Evolutionary conservation across 2,329 filamentous ascomycete genomes (phyloP), one percentile per base, ranked within the genome.

Genomic region (Neofusicoccum umdonicola): DNA sequence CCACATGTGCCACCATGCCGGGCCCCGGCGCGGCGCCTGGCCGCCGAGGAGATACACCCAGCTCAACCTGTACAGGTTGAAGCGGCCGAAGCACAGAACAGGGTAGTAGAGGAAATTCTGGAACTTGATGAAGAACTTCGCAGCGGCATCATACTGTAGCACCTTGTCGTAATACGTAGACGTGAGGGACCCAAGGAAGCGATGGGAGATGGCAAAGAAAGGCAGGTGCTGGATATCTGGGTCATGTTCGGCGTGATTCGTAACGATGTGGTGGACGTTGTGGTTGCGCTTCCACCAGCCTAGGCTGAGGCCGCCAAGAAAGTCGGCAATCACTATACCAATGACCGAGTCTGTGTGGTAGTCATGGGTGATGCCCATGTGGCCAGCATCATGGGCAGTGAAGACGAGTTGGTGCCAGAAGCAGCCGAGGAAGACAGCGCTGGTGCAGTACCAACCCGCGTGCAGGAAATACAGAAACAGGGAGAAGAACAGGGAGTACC

Each of bases 251-350:
- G 93, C 91, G 48, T 90, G 90, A 76, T 98, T 98, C 17, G 95
- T 98, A 61, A 98, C 90, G 70, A 98, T 93, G 73, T 98, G 94
- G 75, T 98, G 94, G 8, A 97, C 93, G 73, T 98, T 98, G 78
- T 98, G 94, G 75, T 88, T 97, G 67, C 88, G 85, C 79, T 98
- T 98, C 94, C 95, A 99, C 95, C 95, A 99, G 50, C 94, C 92
- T 62, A 97, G 80, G 31, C 92, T 97, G 39, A 99, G 79, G 0
- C 95, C 95, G 42, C 95, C 95, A 19, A 95, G 81, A 71, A 90
- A 98, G 75, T 97, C 90, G 62, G 93, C 93, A 71, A 97, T 90
- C 68, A 96, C 80, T 73, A 98, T 97, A 56, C 92, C 94, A 67
- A 99, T 92, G 56, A 90, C 83, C 1, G 90, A 90, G 76, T 99